Base-by-base conservation (phyloP, 2,329 filamentous ascomycete species). In the Fusarium sp. region DNA sequence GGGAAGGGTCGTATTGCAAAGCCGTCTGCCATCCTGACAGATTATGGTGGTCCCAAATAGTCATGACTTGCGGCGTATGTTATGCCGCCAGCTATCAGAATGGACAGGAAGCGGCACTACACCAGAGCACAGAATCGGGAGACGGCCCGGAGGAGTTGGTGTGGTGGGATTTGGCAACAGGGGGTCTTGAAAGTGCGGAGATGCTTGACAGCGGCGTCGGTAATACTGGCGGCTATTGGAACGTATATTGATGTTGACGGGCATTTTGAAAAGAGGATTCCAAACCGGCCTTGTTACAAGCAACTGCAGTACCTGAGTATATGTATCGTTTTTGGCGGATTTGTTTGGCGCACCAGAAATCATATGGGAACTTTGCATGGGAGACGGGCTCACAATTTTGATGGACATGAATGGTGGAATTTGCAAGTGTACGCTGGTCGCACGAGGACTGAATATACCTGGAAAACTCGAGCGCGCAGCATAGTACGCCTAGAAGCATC, bases 391-490 rank as follows among this genome's bases (percentile, higher is more conserved):
- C 27, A 58, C 27, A 54, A 53, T 54, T 21, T 58, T 34, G 55
- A 45, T 42, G 66, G 46, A 55, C 40, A 54, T 40, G 18, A 46
- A 66, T 12, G 43, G 64, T 51, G 59, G 37, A 49, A 63, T 57
- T 45, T 46, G 54, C 41, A 55, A 67, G 46, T 70, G 67, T 56
- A 71, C 67, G 67, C 67, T 71, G 63, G 58, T 51, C 50, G 63
- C 67, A 68, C 67, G 51, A 46, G 54, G 48, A 61, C 63, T 69
- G 63, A 60, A 69, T 72, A 71, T 71, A 72, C 66, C 71, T 65
- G 71, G 42, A 37, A 63, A 60, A 58, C 43, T 47, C 47, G 27
- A 40, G 28, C 20, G 43, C 57, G 55, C 51, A 37, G 47, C 59
- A 61, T 51, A 55, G 64, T 54, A 63, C 50, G 56, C 55, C 59